These are phyloP conservation scores for Pterocarpus macrocarpus DNA, from an alignment of 306 rosid species.

Conservation along the genomic window DNA sequence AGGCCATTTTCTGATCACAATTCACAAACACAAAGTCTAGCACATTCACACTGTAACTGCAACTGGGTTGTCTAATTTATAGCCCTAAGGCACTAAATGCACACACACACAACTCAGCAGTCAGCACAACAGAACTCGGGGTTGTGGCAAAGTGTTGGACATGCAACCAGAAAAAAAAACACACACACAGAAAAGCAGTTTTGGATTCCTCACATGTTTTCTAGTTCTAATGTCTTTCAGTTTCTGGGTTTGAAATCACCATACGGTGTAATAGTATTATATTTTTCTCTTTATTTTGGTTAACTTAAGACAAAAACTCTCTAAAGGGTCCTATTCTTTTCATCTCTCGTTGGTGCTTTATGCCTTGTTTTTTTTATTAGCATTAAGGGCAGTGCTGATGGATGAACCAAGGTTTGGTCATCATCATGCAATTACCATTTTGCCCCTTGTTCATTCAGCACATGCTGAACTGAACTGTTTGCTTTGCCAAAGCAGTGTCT, in stretches of 20 bases:
- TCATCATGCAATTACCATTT: conserved; percentile 34
- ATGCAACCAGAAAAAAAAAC: conserved; percentile 55
- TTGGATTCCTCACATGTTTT: conserved; percentile 50
- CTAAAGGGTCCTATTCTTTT: neutral
- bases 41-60: conserved; percentile 29
- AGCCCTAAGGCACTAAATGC: conserved; percentile 41
- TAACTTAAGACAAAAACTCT: conserved; percentile 14
- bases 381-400: conserved; percentile 20
- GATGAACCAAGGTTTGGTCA: neutral
- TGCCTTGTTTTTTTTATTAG: conserved; percentile 12
- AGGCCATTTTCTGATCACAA: conserved; percentile 50
- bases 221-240: conserved; percentile 40
- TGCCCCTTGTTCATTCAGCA: conserved; percentile 22
- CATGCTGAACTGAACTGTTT: neutral
- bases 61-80: neutral
- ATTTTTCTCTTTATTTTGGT: conserved; percentile 32
- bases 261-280: conserved; percentile 27
- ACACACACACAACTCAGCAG: conserved; percentile 27
- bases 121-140: conserved; percentile 29
- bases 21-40: neutral
- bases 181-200: conserved; percentile 40
- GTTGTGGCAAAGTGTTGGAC: conserved; percentile 54
- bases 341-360: conserved; percentile 49
- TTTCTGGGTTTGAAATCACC: conserved; percentile 52
- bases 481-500: neutral